These are phyloP conservation scores for Spongospora subterranea DNA, from an alignment of 208 protist species.

Conservation along the genomic window DNA sequence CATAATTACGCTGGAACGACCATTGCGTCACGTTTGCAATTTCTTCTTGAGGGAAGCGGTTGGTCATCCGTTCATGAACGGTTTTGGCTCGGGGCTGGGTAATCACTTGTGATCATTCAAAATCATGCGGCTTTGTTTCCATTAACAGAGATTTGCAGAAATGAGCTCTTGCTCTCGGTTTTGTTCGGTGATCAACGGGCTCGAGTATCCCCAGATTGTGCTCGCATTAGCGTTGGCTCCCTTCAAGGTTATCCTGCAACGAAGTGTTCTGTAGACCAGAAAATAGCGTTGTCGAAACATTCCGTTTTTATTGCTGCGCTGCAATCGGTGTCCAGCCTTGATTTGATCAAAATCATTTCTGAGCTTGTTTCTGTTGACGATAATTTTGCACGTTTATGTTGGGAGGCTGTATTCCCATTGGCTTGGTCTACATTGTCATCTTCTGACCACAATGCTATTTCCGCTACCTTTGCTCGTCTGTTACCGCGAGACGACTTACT, in stretches of 20 bases:
- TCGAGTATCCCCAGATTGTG: not conserved
- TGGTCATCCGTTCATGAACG: slow-evolving; percentile 8
- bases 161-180: not conserved
- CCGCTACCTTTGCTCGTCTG: not conserved
- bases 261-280: not conserved
- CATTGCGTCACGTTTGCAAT: slow-evolving; percentile 7
- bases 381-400: not conserved
- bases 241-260: too few species aligned
- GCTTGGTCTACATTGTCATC: slow-evolving; percentile 29
- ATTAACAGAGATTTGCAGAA: not conserved
- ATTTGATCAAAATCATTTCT: not conserved
- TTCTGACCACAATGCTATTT: not conserved
- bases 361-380: not conserved
- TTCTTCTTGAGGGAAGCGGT: not conserved
- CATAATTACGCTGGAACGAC: not conserved
- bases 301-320: not conserved
- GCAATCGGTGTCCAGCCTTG: not conserved
- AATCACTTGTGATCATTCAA: not conserved
- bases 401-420: not conserved
- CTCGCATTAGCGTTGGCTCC: too few species aligned
- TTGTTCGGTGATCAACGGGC: not conserved
- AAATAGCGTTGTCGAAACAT: not conserved
- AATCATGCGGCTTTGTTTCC: not conserved
- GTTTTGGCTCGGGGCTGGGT: slow-evolving; percentile 10
- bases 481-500: slow-evolving; percentile 46